Conservation (phyloP, 768 basidiomycete genomes). For the Pleurotus djamor region DNA sequence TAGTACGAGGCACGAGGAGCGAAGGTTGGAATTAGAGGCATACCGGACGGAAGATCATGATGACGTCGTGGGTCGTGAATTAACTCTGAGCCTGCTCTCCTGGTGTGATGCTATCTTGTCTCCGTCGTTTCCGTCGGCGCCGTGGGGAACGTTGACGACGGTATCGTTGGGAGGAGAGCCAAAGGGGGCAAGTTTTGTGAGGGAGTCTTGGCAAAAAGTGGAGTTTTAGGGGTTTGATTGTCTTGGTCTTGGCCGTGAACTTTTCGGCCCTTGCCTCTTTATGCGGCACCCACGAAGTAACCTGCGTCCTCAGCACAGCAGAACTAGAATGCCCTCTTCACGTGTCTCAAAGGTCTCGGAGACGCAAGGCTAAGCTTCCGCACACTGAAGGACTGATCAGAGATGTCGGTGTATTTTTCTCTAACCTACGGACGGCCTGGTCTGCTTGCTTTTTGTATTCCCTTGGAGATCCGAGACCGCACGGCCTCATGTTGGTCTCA, state of each 20-base stretch:
- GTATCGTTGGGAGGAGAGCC: background rate
- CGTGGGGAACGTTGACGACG: background rate
- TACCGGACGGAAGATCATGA: slow-evolving; percentile 9
- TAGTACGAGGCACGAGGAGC: background rate
- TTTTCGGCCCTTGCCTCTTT: background rate
- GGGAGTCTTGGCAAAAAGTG: background rate
- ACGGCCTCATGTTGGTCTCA: background rate
- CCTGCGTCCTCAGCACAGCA: background rate
- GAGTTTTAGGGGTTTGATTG: slow-evolving; percentile 2
- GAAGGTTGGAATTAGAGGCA: background rate
- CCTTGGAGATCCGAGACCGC: background rate
- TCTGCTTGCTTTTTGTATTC: background rate
- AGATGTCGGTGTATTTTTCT: background rate
- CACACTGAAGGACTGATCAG: background rate
- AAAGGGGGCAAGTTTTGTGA: background rate
- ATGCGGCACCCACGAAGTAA: background rate
- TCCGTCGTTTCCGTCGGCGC: background rate
- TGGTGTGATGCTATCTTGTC: background rate
- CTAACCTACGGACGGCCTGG: background rate
- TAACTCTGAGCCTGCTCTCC: background rate
- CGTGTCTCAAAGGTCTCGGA: background rate
- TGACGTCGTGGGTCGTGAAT: background rate
- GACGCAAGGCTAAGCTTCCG: background rate
- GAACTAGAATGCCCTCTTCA: background rate
- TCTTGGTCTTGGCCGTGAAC: background rate